phyloP scores from a whole-genome alignment of 75 land plant genomes.

The Pinus taeda region DNA sequence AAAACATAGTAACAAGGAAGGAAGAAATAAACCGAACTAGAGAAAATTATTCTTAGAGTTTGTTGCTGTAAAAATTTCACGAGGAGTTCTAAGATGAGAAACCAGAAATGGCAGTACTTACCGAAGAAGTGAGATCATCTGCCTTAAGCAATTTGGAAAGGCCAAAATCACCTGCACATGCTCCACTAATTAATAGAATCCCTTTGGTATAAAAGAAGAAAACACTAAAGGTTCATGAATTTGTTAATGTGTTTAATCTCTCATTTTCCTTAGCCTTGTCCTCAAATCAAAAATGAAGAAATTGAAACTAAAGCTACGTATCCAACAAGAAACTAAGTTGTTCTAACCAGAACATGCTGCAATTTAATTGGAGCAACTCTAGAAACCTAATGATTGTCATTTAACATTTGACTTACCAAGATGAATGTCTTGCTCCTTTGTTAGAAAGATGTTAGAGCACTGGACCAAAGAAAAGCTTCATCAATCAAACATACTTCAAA shows the following conservation, averaged over 20 bases:
- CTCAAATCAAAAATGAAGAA: neutral
- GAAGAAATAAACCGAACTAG: neutral
- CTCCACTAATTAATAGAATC: neutral
- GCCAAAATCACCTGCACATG: conserved; percentile 89
- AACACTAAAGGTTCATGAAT: neutral
- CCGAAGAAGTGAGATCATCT: conserved; percentile 95
- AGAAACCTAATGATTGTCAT: neutral
- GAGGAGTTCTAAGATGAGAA: neutral
- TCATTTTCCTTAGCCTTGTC: neutral
- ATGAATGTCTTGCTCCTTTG: conserved; percentile 91
- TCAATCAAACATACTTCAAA: neutral
- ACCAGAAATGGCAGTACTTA: conserved; percentile 23
- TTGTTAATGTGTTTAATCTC: neutral
- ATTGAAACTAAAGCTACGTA: neutral
- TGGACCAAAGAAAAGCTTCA: conserved; percentile 21
- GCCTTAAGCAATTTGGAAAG: conserved; percentile 92
- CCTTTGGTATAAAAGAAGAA: neutral
- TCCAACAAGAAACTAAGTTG: neutral
- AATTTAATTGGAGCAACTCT: neutral
- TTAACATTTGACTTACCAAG: conserved; percentile 64
- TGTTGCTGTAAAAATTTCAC: neutral
- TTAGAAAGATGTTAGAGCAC: conserved; percentile 98
- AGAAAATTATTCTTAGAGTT: neutral
- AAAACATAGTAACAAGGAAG: neutral
- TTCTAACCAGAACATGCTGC: neutral